Conservation (phyloP, 345 rosid genomes). For the Microthlaspi erraticum region DNA sequence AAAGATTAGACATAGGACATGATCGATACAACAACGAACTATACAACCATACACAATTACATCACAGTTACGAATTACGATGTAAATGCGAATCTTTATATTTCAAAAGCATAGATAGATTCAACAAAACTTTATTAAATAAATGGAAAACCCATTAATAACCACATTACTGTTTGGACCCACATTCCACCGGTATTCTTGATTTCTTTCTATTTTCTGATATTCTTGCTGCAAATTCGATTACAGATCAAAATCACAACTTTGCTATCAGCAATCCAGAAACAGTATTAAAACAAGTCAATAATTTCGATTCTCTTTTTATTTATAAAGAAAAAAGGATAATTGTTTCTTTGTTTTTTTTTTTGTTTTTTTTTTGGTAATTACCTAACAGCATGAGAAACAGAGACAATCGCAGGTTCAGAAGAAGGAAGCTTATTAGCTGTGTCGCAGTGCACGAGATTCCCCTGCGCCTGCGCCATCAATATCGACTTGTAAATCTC, state of each 20-base stretch:
- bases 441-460: conserved; percentile 54
- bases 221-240: background rate
- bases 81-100: conserved; percentile 25
- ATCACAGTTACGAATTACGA: too few relatives aligned
- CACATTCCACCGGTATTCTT: conserved; percentile 20
- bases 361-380: background rate
- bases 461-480: conserved; percentile 56
- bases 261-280: conserved; percentile 3
- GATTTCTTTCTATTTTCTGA: background rate
- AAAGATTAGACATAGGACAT: background rate
- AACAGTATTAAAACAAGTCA: conserved; percentile 18
- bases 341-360: background rate
- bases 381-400: conserved; percentile 21
- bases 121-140: conserved; percentile 8
- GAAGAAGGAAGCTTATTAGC: conserved; percentile 24
- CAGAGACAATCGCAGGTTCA: conserved; percentile 35
- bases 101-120: conserved; percentile 25
- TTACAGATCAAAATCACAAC: conserved; percentile 26
- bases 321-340: background rate
- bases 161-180: conserved; percentile 28
- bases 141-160: conserved; percentile 1
- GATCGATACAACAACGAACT: conserved; percentile 13
- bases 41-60: background rate
- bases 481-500: conserved; percentile 75
- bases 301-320: conserved; percentile 14